Evolutionary conservation across 2,329 filamentous ascomycete species (phyloP).

Genomic region (Cercospora sp.): DNA sequence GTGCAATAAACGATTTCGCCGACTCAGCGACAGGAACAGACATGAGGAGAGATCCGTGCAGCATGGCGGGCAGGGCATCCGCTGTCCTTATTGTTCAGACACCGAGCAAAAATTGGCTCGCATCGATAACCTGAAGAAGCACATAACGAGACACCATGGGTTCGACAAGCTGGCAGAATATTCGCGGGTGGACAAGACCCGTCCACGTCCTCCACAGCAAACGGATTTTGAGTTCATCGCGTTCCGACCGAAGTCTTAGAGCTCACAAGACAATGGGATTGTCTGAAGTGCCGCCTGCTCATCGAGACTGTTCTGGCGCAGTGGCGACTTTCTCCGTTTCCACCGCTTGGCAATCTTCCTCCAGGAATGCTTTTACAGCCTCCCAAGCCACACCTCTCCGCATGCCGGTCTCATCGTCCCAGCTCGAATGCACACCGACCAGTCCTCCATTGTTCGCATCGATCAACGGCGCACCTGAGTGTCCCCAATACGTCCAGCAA

Average conservation of each 20-base stretch:
- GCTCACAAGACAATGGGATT: background rate
- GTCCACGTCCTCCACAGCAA: background rate
- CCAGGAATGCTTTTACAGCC: constrained; percentile 47
- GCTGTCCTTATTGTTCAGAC: background rate
- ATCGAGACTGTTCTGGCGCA: background rate
- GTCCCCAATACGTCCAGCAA: constrained; percentile 61
- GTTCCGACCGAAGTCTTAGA: background rate
- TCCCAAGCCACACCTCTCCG: constrained; percentile 51
- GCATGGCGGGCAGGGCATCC: background rate
- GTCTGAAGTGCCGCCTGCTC: background rate
- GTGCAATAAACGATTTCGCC: background rate
- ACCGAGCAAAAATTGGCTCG: background rate
- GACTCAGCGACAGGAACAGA: background rate
- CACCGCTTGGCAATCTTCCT: background rate
- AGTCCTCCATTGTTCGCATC: constrained; percentile 42
- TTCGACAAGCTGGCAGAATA: background rate
- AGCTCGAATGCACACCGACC: constrained; percentile 56
- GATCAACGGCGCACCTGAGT: constrained; percentile 55
- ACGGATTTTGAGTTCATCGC: background rate
- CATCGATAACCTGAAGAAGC: background rate
- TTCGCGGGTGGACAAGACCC: background rate
- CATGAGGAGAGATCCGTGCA: background rate
- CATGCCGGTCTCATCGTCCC: constrained; percentile 56
- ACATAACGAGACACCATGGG: background rate
- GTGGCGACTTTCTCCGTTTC: background rate